Percentiles rank a stretch among this genome's conserved stretches.
phyloP scores from a whole-genome alignment of 2,329 filamentous ascomycete genomes.

The Blumeria hordei region DNA sequence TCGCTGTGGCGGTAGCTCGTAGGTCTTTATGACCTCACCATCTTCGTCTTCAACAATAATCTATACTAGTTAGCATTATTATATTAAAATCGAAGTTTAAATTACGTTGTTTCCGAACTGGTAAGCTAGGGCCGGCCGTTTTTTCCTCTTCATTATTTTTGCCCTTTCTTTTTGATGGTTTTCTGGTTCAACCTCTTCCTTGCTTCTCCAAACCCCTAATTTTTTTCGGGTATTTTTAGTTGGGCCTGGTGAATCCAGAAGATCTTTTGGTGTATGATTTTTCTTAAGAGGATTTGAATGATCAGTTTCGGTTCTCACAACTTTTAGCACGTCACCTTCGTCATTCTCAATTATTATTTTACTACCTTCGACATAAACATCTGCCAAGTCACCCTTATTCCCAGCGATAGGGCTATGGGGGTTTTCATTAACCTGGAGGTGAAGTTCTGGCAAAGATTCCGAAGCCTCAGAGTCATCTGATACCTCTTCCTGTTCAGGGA shows the following conservation, averaged over 20 bases:
- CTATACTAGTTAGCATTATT: conserved; percentile 16
- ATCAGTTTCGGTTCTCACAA: conserved; percentile 22
- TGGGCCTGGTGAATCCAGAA: conserved; percentile 13
- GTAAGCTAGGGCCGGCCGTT: conserved; percentile 58
- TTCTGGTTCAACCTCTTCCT: conserved; percentile 19
- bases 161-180: conserved; percentile 12
- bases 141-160: conserved; percentile 23
- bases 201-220: conserved; percentile 12
- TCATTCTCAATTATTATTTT: conserved; percentile 63
- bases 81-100: conserved; percentile 1
- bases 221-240: conserved; percentile 13
- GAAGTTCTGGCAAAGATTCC: not conserved
- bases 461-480: not conserved
- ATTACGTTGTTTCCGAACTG: conserved; percentile 59
- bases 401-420: not conserved
- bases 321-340: conserved; percentile 63
- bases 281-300: conserved; percentile 17
- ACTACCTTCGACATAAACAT: conserved; percentile 61
- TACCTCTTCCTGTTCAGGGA: no score
- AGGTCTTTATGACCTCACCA: conserved; percentile 67
- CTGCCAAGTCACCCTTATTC: conserved; percentile 19
- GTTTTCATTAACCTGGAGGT: not conserved
- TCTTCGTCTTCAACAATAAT: conserved; percentile 77
- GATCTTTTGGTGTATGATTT: conserved; percentile 16
- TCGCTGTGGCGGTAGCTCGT: conserved; percentile 35